phyloP scores from a whole-genome alignment of 1,284 basidiomycete species.

The Sanghuangporus weigelae region DNA sequence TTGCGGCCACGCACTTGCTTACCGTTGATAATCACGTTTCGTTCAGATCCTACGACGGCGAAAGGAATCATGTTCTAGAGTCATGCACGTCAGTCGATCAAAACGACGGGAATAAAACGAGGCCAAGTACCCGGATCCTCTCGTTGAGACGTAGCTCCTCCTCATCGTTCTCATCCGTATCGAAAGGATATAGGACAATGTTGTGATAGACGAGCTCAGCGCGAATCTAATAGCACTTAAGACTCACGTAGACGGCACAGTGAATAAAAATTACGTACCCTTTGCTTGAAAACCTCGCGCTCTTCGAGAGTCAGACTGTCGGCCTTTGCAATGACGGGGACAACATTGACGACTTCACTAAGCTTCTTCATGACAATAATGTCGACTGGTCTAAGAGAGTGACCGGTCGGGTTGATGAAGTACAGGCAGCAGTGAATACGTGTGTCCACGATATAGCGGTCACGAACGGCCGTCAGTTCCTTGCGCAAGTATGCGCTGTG shows the following conservation, averaged over 20 bases:
- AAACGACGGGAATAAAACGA: conserved; percentile 4
- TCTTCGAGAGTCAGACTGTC: conserved; percentile 94
- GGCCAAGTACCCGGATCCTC: conserved; percentile 69
- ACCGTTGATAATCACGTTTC: conserved; percentile 91
- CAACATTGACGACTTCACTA: conserved; percentile 97
- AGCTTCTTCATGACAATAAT: conserved; percentile 99
- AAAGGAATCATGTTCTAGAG: conserved; percentile 88
- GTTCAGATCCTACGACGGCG: conserved; percentile 94
- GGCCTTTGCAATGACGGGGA: conserved; percentile 98
- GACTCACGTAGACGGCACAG: neutral
- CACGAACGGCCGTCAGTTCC: conserved; percentile 97
- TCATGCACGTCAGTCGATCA: neutral
- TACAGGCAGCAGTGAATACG: conserved; percentile 98
- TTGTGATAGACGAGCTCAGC: conserved; percentile 91
- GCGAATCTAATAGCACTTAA: conserved; percentile 58
- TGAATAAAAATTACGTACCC: conserved; percentile 40
- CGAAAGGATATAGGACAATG: conserved; percentile 95
- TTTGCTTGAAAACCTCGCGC: conserved; percentile 87
- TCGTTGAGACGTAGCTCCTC: conserved; percentile 91
- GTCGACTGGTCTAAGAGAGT: conserved; percentile 90
- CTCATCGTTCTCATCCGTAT: conserved; percentile 92
- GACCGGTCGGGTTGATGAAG: conserved; percentile 98
- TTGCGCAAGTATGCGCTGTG: conserved; percentile 98
- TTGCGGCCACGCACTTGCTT: conserved; percentile 93
- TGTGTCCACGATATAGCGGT: conserved; percentile 97